phyloP scores from a whole-genome alignment of 441 rosid genomes.

The Syzygium syzygioides region DNA sequence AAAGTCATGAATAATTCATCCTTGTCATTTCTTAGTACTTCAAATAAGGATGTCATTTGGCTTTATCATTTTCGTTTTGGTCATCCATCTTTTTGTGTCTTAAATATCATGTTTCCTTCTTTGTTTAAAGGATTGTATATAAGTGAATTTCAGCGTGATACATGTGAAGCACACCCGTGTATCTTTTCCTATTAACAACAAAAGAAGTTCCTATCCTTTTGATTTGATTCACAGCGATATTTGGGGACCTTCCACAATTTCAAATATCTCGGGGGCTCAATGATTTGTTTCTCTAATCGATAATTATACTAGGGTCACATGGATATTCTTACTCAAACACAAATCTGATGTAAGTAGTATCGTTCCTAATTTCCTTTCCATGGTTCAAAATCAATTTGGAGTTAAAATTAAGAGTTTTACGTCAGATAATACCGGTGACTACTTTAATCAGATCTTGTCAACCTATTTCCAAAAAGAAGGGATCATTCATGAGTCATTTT shows the following conservation, averaged over 20 bases:
- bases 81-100: neutral
- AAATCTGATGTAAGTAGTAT: neutral
- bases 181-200: neutral
- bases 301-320: neutral
- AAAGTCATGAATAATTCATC: neutral
- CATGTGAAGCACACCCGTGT: neutral
- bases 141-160: neutral
- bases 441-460: neutral
- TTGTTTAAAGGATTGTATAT: neutral
- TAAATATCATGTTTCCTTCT: neutral
- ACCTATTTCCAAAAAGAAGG: neutral
- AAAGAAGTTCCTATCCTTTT: neutral
- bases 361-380: neutral
- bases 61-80: neutral
- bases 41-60: neutral
- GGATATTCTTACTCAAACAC: neutral
- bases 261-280: neutral
- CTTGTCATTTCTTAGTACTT: neutral
- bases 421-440: neutral
- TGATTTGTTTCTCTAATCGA: neutral
- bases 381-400: neutral
- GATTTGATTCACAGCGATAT: neutral
- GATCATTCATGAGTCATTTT: neutral
- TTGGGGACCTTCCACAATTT: neutral
- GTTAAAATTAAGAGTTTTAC: neutral